Conservation (phyloP, 139 green algal genomes). For the Gonium pectorale region DNA sequence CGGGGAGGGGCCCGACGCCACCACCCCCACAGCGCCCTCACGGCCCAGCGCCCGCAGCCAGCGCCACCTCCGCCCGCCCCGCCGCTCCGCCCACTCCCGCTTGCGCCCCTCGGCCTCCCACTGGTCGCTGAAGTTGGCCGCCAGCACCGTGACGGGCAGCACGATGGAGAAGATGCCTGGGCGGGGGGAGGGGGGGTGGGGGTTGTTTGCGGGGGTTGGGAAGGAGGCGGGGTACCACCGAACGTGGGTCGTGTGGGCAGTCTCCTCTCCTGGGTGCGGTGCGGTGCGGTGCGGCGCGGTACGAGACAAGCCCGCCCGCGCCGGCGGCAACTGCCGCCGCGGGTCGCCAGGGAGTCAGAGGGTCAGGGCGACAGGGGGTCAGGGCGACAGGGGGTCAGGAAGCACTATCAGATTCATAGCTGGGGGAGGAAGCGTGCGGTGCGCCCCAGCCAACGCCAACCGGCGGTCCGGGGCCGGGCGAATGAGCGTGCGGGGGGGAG, state of each 20-base stretch:
- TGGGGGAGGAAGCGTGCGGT: too few species aligned
- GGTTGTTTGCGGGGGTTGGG: neutral
- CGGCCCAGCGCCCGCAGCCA: neutral
- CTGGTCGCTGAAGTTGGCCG: conserved; percentile 48
- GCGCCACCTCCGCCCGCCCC: neutral
- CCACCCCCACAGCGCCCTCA: too few species aligned
- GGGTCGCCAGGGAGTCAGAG: neutral
- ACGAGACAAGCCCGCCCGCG: neutral
- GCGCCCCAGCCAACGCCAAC: too few species aligned
- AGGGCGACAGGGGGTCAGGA: too few species aligned
- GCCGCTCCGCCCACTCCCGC: neutral
- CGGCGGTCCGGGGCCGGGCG: too few species aligned
- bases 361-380: too few species aligned
- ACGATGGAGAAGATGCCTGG: conserved; percentile 47
- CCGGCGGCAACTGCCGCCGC: neutral
- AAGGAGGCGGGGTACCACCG: too few species aligned
- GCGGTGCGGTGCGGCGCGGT: too few species aligned
- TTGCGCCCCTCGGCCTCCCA: neutral
- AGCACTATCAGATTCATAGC: too few species aligned
- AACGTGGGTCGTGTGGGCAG: neutral
- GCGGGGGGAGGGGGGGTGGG: neutral
- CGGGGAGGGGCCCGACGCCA: too few species aligned
- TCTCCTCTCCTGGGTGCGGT: too few species aligned
- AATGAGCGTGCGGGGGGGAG: too few species aligned
- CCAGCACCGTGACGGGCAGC: conserved; percentile 56